Conservation (phyloP, 2,329 filamentous ascomycete species). For the Aquanectria penicillioides region DNA sequence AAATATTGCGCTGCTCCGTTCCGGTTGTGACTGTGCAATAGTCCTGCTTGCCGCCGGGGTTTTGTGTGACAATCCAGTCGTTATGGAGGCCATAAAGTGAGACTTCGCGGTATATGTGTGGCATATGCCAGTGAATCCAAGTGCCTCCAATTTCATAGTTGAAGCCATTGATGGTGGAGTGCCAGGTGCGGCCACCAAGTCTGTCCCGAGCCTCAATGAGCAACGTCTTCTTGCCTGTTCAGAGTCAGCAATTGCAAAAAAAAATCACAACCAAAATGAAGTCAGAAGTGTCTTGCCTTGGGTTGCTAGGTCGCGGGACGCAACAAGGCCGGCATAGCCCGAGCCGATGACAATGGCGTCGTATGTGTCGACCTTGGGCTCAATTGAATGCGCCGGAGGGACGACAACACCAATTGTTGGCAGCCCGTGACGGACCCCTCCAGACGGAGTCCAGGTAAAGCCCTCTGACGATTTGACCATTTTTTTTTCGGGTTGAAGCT, state of each 20-base stretch:
- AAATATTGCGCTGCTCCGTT: background rate
- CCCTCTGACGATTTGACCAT: conserved; percentile 12
- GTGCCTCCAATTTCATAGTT: conserved; percentile 55
- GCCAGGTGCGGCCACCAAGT: conserved; percentile 54
- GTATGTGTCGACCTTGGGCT: background rate
- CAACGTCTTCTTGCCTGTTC: conserved; percentile 40
- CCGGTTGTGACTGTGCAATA: conserved; percentile 11
- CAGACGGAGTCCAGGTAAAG: conserved; percentile 21
- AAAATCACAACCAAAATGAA: too few species aligned
- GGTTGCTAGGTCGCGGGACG: conserved; percentile 7
- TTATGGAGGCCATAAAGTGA: conserved; percentile 51
- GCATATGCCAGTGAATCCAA: conserved; percentile 52
- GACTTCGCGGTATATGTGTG: conserved; percentile 54
- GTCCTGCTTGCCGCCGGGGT: conserved; percentile 6
- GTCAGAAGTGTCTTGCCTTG: conserved; percentile 38
- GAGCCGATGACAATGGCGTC: conserved; percentile 23
- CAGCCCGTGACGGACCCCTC: conserved; percentile 2
- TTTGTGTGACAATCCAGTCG: conserved; percentile 24
- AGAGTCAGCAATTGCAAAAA: background rate
- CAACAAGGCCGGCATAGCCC: conserved; percentile 15
- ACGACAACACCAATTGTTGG: conserved; percentile 13
- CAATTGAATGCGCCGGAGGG: background rate
- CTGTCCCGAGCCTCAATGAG: conserved; percentile 54
- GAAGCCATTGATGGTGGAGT: conserved; percentile 46
- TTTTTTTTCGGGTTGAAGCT: too few species aligned